Evolutionary conservation across 495 filamentous ascomycete species (phyloP), one percentile per base, ranked within the genome.

Genomic region (Ramalina peruviana): DNA sequence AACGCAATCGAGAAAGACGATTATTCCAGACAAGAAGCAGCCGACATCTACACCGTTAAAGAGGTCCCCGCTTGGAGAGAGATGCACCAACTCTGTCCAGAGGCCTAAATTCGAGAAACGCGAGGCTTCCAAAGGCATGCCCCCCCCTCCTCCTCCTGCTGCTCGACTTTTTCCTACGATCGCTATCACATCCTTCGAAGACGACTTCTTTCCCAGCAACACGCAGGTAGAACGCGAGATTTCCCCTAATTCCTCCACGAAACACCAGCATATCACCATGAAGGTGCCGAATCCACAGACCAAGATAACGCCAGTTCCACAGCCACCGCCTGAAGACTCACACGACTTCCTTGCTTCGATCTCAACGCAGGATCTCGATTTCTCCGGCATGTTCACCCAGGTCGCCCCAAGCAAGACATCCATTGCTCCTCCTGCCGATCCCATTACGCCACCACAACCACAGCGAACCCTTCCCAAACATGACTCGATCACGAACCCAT

Each of bases 181-280:
- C 7, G 21, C 25, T 36, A 15, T 17, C 9, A 37, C 45, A 12
- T 13, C 26, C 30, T 12, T 33, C 12, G 30, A 25, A 25, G 23
- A 33, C 30, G 40, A 47, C 7, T 49, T 60, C 27, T 55, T 60
- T 38, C 49, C 48, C 42, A 60, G 58, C 48, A 60, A 57, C 21
- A 60, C 58, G 1, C 58, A 60, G 44, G 54, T 60, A 23, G 49
- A 47, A 17, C 54, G 58, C 19, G 58, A 60, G 38, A 46, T 60
- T 6, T 55, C 51, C 9, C 54, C 44, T 19, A 6, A 25, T 25
- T 4, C 23, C 1, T 26, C 43, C 36, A 13, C 9, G 10, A 1
- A 17, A 15, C 12, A 23, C 7, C 41, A 44, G 17, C 3, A 20
- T 33, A 19, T 25, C 16, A 10, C 23, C 6, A 20, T 27, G 7